Evolutionary conservation across 768 basidiomycete genomes (phyloP).

Genomic region (Hirschioporus abietinus): DNA sequence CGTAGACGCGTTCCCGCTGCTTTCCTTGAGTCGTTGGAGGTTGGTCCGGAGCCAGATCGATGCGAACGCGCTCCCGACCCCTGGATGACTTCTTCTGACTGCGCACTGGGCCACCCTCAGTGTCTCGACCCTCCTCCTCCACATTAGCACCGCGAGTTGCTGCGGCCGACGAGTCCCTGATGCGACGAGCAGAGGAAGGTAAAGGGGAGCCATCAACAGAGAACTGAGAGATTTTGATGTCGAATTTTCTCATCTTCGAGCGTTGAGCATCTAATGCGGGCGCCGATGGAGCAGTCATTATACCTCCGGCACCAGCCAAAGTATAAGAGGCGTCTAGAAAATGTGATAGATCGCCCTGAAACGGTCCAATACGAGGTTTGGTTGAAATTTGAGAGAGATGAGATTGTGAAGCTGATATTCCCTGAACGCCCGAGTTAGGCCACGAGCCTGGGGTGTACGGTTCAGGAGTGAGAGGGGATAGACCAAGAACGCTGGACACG

Average conservation of each 20-base stretch:
- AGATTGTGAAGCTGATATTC: not conserved
- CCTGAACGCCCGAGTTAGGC: not conserved
- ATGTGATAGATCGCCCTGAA: not conserved
- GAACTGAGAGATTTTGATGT: not conserved
- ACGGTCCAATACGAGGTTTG: not conserved
- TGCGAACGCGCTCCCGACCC: conserved; percentile 24
- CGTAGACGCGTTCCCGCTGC: conserved; percentile 66
- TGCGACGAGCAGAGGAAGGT: not conserved
- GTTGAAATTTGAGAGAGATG: not conserved
- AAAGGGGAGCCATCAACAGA: not conserved
- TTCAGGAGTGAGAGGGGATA: not conserved
- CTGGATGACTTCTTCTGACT: not conserved
- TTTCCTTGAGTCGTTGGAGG: conserved; percentile 81
- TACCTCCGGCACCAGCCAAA: not conserved
- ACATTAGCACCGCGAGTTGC: not conserved
- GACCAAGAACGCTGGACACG: not conserved
- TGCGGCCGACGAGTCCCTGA: not conserved
- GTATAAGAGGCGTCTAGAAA: not conserved
- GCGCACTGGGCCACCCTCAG: not conserved
- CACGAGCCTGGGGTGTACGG: not conserved
- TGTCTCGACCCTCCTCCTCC: not conserved
- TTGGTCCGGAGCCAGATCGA: conserved; percentile 69
- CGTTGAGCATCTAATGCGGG: not conserved
- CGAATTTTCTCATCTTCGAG: not conserved
- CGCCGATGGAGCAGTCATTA: not conserved